These are phyloP conservation scores for Trypanosoma caninum DNA, from an alignment of 208 protist species.

Conservation along the genomic window DNA sequence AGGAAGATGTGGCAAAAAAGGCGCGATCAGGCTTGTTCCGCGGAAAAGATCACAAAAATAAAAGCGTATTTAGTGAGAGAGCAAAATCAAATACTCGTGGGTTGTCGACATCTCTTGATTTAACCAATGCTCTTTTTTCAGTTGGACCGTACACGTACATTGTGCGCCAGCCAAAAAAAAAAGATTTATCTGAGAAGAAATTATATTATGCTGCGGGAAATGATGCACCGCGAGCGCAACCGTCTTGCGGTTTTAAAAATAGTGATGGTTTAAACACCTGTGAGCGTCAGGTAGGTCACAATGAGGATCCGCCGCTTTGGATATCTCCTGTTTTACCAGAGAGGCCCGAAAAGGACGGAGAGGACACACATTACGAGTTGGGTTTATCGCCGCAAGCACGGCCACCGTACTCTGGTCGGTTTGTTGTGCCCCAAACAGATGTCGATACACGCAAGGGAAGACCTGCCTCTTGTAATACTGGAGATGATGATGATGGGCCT, in stretches of 20 bases:
- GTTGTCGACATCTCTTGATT: background rate
- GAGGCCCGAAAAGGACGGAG: background rate
- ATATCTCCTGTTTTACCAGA: constrained; percentile 13
- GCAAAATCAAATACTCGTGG: too few species aligned
- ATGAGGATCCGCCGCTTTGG: constrained; percentile 2
- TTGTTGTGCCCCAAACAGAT: too few species aligned
- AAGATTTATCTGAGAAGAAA: background rate
- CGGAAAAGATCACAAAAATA: too few species aligned
- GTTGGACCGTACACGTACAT: constrained; percentile 21
- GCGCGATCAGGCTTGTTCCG: too few species aligned
- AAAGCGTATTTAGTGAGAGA: too few species aligned
- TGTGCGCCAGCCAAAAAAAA: constrained; percentile 10
- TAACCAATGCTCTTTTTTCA: constrained; percentile 8
- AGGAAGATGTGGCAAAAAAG: background rate
- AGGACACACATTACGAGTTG: background rate
- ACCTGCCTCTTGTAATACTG: too few species aligned
- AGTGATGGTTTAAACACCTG: background rate
- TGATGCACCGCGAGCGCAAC: background rate
- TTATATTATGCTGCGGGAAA: background rate
- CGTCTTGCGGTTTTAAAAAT: background rate
- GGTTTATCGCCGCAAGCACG: background rate
- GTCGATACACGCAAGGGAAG: too few species aligned
- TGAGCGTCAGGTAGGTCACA: background rate
- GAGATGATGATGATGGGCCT: too few species aligned
- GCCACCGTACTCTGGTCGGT: too few species aligned